Evolutionary conservation across 1,284 basidiomycete genomes (phyloP).

Genomic region (Moesziomyces sp.): DNA sequence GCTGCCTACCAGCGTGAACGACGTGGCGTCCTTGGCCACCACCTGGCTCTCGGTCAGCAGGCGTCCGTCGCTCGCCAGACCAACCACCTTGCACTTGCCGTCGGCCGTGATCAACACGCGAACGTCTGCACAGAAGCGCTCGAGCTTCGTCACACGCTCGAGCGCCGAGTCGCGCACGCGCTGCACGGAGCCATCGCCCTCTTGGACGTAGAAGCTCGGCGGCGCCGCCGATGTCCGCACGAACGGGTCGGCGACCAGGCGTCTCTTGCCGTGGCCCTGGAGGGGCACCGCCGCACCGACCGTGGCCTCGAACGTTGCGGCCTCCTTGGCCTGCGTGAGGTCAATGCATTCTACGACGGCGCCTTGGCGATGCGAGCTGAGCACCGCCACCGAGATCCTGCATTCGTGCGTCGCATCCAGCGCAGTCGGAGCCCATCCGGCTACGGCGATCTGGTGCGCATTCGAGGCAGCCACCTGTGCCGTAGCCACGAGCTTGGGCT

Average conservation of each 20-base stretch:
- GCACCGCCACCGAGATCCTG: slow-evolving; percentile 40
- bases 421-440: slow-evolving; percentile 24
- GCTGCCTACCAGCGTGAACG: slow-evolving; percentile 81
- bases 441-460: slow-evolving; percentile 41
- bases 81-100: slow-evolving; percentile 69
- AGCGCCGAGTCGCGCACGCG: background rate
- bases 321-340: slow-evolving; percentile 7
- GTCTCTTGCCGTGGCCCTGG: slow-evolving; percentile 15
- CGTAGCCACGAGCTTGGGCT: slow-evolving; percentile 29
- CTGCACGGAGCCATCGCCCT: slow-evolving; percentile 28
- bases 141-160: slow-evolving; percentile 28
- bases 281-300: background rate
- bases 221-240: slow-evolving; percentile 11
- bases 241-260: slow-evolving; percentile 32
- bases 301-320: slow-evolving; percentile 3
- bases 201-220: slow-evolving; percentile 41
- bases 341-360: slow-evolving; percentile 11
- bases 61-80: slow-evolving; percentile 76
- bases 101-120: slow-evolving; percentile 21
- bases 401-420: slow-evolving; percentile 7
- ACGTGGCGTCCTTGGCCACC: slow-evolving; percentile 77
- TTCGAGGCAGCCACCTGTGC: slow-evolving; percentile 3
- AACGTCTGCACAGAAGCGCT: slow-evolving; percentile 37
- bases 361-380: slow-evolving; percentile 17
- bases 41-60: slow-evolving; percentile 72